phyloP scores from a whole-genome alignment of 2,329 filamentous ascomycete genomes.

The Pseudogymnoascus sp. region DNA sequence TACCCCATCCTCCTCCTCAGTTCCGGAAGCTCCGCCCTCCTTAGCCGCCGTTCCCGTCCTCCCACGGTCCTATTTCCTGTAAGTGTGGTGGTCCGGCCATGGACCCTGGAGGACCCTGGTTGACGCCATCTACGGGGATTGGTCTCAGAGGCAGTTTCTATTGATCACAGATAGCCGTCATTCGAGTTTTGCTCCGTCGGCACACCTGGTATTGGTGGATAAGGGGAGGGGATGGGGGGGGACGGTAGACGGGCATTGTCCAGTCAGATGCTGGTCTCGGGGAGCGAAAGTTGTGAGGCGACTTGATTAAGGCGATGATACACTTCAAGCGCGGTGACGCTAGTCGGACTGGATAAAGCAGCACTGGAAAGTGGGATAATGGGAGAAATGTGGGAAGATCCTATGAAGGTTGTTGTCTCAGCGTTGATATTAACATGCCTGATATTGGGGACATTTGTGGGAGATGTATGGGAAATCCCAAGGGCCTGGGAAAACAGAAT shows the following conservation, averaged over 20 bases:
- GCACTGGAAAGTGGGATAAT: conserved; percentile 14
- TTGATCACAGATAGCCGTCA: conserved; percentile 31
- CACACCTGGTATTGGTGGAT: conserved; percentile 23
- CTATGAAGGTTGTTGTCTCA: conserved; percentile 2
- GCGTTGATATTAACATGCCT: conserved; percentile 20
- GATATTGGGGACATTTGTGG: conserved; percentile 3
- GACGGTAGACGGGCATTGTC: conserved; percentile 7
- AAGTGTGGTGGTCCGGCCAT: conserved; percentile 23
- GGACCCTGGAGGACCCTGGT: conserved; percentile 24
- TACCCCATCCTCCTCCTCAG: conserved; percentile 16
- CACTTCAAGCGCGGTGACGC: conserved; percentile 34
- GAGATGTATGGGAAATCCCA: conserved; percentile 10
- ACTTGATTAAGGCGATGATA: conserved; percentile 24
- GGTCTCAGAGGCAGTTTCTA: conserved; percentile 22
- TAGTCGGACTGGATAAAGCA: conserved; percentile 25
- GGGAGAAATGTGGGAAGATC: conserved; percentile 9
- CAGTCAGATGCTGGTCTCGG: conserved; percentile 11
- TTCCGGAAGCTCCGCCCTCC: conserved; percentile 11
- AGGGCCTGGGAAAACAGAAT: background rate
- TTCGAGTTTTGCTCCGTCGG: conserved; percentile 23
- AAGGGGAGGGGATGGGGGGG: conserved; percentile 13
- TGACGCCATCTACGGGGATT: conserved; percentile 25
- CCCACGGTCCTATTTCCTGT: conserved; percentile 25
- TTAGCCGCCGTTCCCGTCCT: conserved; percentile 23
- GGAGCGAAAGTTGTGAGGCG: conserved; percentile 16